These are phyloP conservation scores for Leavenworthia alabamica DNA, from an alignment of 345 rosid species.

Conservation along the genomic window DNA sequence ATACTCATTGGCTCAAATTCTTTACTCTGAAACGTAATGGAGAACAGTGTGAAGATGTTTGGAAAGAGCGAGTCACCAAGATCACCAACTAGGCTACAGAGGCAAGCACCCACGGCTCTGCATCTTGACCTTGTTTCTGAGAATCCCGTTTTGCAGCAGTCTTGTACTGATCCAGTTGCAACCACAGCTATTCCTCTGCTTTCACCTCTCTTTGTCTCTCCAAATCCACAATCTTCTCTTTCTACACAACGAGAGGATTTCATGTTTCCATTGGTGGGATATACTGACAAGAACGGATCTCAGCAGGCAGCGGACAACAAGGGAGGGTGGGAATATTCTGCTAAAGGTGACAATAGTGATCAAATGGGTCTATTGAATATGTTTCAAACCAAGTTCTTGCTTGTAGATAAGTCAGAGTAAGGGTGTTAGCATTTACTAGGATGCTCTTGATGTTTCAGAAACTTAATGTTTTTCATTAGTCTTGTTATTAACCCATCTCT, in stretches of 20 bases:
- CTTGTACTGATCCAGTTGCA: background rate
- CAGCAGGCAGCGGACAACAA: constrained; percentile 7
- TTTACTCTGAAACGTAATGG: constrained; percentile 15
- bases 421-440: background rate
- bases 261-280: constrained; percentile 13
- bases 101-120: constrained; percentile 44
- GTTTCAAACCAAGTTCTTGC: constrained; percentile 43
- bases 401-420: constrained; percentile 36
- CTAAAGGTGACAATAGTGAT: constrained; percentile 21
- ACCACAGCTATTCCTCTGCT: constrained; percentile 45
- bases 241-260: constrained; percentile 14
- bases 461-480: background rate
- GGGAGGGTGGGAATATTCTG: constrained; percentile 26
- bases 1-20: background rate
- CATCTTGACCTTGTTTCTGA: constrained; percentile 17
- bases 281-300: background rate
- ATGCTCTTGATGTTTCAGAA: background rate
- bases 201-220: constrained; percentile 43
- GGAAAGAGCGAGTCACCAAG: constrained; percentile 17
- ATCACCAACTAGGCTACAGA: constrained; percentile 65
- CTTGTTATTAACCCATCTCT: background rate
- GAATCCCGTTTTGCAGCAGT: constrained; percentile 4
- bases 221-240: constrained; percentile 13
- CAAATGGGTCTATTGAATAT: constrained; percentile 27
- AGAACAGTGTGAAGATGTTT: constrained; percentile 21